These are phyloP conservation scores for Chlamydomonas sphaeroides DNA, from an alignment of 139 green algal species.

Conservation along the genomic window DNA sequence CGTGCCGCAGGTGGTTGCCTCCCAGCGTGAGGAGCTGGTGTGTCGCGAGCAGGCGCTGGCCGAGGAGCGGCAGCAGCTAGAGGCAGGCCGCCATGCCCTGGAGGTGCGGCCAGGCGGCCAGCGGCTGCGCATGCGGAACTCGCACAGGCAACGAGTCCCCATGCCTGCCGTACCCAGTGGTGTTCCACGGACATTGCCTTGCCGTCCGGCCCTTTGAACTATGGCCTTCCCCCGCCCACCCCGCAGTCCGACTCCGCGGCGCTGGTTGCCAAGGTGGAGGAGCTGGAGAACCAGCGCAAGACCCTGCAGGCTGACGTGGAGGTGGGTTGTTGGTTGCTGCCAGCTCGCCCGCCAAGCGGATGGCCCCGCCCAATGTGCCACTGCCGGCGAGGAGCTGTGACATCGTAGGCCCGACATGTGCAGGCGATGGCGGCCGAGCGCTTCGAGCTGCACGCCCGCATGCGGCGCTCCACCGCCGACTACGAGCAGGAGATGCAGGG, in stretches of 20 bases:
- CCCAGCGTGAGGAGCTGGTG: not conserved
- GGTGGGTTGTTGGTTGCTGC: too few species aligned
- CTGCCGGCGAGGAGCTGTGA: too few species aligned
- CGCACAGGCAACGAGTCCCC: too few species aligned
- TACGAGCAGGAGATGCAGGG: constrained; percentile 29
- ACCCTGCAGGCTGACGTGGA: not conserved
- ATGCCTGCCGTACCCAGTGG: too few species aligned
- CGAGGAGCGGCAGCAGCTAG: not conserved
- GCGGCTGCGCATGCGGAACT: too few species aligned
- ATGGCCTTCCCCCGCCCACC: too few species aligned
- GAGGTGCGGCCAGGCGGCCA: not conserved
- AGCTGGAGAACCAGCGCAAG: not conserved
- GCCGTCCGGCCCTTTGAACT: too few species aligned
- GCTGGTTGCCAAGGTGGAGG: not conserved
- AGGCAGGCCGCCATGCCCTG: not conserved
- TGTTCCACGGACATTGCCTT: too few species aligned
- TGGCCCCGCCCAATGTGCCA: too few species aligned
- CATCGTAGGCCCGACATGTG: too few species aligned
- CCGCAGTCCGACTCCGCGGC: not conserved
- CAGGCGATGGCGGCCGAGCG: constrained; percentile 35
- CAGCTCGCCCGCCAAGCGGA: too few species aligned
- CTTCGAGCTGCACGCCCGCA: constrained; percentile 22
- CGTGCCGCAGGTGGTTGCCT: not conserved
- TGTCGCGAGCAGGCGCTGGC: not conserved
- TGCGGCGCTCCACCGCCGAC: constrained; percentile 29